phyloP scores from a whole-genome alignment of 805 yeast genomes.

The Metschnikowia henanensis region DNA sequence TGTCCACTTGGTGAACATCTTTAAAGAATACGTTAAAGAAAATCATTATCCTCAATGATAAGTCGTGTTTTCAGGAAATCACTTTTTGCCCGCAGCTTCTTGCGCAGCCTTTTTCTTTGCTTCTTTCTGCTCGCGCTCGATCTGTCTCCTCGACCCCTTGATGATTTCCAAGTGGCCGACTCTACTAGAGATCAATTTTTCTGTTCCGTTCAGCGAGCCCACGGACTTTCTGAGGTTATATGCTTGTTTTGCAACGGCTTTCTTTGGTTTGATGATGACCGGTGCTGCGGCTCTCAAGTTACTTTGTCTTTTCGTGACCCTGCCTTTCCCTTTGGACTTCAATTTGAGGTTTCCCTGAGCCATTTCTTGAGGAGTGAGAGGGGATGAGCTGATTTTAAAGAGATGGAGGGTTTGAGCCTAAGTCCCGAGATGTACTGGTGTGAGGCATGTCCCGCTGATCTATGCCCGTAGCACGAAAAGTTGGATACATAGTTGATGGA shows the following conservation, averaged over 20 bases:
- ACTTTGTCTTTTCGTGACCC: slow-evolving; percentile 63
- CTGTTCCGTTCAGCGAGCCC: slow-evolving; percentile 49
- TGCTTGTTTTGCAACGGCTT: slow-evolving; percentile 45
- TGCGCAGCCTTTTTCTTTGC: slow-evolving; percentile 22
- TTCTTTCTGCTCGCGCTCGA: slow-evolving; percentile 61
- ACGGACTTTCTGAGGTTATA: slow-evolving; percentile 54
- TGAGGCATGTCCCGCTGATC: background rate
- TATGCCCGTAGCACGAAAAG: too few relatives aligned
- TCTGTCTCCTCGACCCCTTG: slow-evolving; percentile 84
- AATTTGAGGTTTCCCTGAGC: slow-evolving; percentile 74
- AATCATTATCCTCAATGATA: too few relatives aligned
- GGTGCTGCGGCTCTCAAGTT: slow-evolving; percentile 75
- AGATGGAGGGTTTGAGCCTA: too few relatives aligned
- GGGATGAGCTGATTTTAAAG: slow-evolving; percentile 4
- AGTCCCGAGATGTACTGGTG: background rate
- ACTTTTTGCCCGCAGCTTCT: slow-evolving; percentile 15
- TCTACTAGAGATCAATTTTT: slow-evolving; percentile 79
- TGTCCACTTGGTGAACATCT: too few relatives aligned
- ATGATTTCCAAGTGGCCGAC: slow-evolving; percentile 93
- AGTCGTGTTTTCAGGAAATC: too few relatives aligned
- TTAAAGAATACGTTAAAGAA: too few relatives aligned
- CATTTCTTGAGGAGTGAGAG: slow-evolving; percentile 40
- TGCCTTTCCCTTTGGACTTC: slow-evolving; percentile 44
- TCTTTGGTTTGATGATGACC: slow-evolving; percentile 65
- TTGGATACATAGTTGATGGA: too few relatives aligned